These are phyloP conservation scores for Citrullus colocynthis DNA, from an alignment of 306 rosid genomes.

Conservation along the genomic window DNA sequence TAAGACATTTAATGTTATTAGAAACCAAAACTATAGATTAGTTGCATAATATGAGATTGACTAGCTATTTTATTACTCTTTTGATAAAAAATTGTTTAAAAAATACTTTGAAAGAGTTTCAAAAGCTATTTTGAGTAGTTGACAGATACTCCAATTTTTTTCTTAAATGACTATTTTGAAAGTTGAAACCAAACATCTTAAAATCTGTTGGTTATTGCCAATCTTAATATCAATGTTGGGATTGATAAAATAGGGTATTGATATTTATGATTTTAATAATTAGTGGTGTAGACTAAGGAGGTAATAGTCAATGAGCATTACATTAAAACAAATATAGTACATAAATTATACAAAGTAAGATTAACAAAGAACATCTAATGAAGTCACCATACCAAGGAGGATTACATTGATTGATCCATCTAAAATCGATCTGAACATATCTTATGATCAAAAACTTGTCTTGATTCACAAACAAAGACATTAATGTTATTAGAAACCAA, in stretches of 20 bases:
- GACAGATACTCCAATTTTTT: too few species aligned
- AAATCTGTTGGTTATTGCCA: conserved; percentile 52
- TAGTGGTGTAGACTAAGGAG: neutral
- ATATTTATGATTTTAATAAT: neutral
- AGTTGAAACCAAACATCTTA: too few species aligned
- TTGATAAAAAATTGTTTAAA: too few species aligned
- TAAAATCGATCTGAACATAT: too few species aligned
- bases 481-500: neutral
- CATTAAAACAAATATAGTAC: neutral
- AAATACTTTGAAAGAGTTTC: too few species aligned
- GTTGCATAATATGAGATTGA: conserved; percentile 24
- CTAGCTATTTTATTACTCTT: too few species aligned
- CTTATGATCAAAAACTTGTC: neutral
- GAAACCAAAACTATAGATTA: neutral
- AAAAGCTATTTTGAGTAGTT: too few species aligned
- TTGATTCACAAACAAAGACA: neutral
- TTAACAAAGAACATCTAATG: neutral
- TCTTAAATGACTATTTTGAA: too few species aligned
- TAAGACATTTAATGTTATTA: neutral
- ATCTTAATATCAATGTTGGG: conserved; percentile 52
- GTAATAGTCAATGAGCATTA: neutral
- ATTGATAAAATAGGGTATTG: conserved; percentile 73
- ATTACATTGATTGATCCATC: neutral
- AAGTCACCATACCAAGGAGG: neutral
- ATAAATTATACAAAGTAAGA: neutral